Conservation (phyloP, 2,329 filamentous ascomycete genomes). For the Emericellopsis atlantica region DNA sequence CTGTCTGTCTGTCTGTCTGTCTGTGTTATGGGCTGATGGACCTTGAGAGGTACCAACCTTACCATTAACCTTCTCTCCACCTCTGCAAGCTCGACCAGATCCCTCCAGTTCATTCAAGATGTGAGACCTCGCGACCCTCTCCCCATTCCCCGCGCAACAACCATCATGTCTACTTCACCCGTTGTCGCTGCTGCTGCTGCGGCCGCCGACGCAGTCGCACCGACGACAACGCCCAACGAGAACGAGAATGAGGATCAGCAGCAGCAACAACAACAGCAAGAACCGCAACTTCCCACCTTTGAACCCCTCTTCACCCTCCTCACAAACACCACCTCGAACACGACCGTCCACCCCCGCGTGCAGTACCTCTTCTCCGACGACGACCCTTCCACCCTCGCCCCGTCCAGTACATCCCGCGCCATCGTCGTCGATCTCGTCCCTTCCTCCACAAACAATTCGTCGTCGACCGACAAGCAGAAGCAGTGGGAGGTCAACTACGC, state of each 20-base stretch:
- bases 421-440: constrained; percentile 43
- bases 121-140: too few species aligned
- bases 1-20: too few species aligned
- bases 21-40: too few species aligned
- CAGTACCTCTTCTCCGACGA: constrained; percentile 94
- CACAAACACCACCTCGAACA: constrained; percentile 58
- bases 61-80: too few species aligned
- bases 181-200: constrained; percentile 2
- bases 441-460: too few species aligned
- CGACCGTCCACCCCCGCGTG: constrained; percentile 72
- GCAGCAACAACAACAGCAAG: constrained; percentile 6
- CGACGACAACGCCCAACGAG: background rate
- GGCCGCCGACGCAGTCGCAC: background rate
- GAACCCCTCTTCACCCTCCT: constrained; percentile 78
- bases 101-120: too few species aligned
- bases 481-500: constrained; percentile 49
- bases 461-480: too few species aligned
- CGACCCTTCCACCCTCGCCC: constrained; percentile 63
- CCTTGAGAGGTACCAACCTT: too few species aligned
- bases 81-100: too few species aligned
- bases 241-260: constrained; percentile 4
- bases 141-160: too few species aligned
- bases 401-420: constrained; percentile 41
- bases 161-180: background rate
- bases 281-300: constrained; percentile 34